phyloP scores from a whole-genome alignment of 108 stramenopile species.

The Cyclotella choctawhatcheeana region DNA sequence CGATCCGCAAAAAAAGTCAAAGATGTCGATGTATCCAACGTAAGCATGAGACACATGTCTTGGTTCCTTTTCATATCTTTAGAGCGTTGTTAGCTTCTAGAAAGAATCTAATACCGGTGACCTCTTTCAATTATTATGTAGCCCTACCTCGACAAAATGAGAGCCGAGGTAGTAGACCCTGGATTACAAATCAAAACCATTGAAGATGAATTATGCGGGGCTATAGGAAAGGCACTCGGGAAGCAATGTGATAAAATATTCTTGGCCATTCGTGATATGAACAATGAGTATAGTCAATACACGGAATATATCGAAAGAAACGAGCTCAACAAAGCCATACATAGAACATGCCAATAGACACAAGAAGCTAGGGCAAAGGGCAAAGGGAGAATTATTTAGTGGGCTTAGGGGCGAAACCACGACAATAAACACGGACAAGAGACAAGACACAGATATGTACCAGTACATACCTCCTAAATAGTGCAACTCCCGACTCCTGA shows the following conservation, averaged over 20 bases:
- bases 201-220: slow-evolving; percentile 81
- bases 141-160: slow-evolving; percentile 73
- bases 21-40: background rate
- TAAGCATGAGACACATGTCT: too few species aligned
- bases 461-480: too few species aligned
- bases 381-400: too few species aligned
- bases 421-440: too few species aligned
- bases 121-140: too few species aligned
- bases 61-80: too few species aligned
- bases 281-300: slow-evolving; percentile 47
- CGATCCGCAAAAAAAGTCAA: background rate
- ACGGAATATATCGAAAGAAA: slow-evolving; percentile 21
- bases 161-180: slow-evolving; percentile 66
- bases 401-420: too few species aligned
- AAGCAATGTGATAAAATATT: slow-evolving; percentile 77
- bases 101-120: too few species aligned
- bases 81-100: too few species aligned
- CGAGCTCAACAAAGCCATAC: slow-evolving; percentile 33
- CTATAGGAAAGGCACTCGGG: slow-evolving; percentile 82
- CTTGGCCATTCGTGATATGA: slow-evolving; percentile 57
- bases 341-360: slow-evolving; percentile 52
- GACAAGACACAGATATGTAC: too few species aligned
- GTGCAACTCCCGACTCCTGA: too few species aligned
- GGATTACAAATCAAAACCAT: slow-evolving; percentile 78
- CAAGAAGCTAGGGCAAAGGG: slow-evolving; percentile 70